Evolutionary conservation across 208 protist species (phyloP), one percentile per base, ranked within the genome.

Genomic region (Porcisia deanei): DNA sequence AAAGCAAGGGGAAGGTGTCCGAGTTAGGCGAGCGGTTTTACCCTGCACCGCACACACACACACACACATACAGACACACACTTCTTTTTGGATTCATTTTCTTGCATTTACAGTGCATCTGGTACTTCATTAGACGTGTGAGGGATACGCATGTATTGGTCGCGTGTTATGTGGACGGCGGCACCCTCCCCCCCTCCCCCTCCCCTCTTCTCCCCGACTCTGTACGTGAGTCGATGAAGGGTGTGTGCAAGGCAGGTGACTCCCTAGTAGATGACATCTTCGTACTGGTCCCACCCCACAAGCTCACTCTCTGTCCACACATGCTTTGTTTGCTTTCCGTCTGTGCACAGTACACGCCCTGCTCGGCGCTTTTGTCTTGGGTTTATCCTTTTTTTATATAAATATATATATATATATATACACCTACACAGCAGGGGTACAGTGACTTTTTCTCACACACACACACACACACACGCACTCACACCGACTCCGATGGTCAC

Each of bases 401-500:
- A 0, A 30, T 30, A 30, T 30, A 30, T 0, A 30, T 30, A 30
- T 30, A 34, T n/a, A 12, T 30, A 12, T 34, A n/a, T 39, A 9
- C 39, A 65, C 12, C 1, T 3, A 4, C 12, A 65, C 37, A 20
- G 64, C 64, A 49, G 20, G 43, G 30, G 30, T 30, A 30, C 30
- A 30, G 30, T 30, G 30, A 30, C 30, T 30, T 30, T 30, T 30
- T 30, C 30, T 30, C 30, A 30, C 30, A 30, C 30, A 30, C 30
- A 30, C 30, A 30, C 30, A 30, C 65, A 25, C 43, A 43, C 43
- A 34, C 8, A 52, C n/a, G 14, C 16, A 41, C 22, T 22, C 14
- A 52, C 54, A n/a, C 41, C 18, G 25, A 22, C 58, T 7, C 20
- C 47, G 59, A 77, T 80, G 71, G 61, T 68, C n/a, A 34, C 47